phyloP scores from a whole-genome alignment of 2,329 filamentous ascomycete species.

The Penicillium verrucosum region DNA sequence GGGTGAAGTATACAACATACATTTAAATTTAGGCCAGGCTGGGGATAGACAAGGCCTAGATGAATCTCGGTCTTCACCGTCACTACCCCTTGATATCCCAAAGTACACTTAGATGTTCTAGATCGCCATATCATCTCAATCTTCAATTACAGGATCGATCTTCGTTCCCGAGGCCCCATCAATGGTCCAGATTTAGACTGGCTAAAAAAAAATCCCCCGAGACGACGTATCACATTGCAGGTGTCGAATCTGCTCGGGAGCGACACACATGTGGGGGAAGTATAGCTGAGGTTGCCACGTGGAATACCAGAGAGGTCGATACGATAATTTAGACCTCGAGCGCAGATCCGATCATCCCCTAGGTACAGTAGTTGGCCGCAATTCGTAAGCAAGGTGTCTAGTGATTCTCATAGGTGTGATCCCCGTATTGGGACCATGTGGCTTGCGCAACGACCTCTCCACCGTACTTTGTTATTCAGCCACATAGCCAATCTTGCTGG shows the following conservation, averaged over 20 bases:
- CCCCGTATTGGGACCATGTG: neutral
- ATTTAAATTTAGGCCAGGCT: neutral
- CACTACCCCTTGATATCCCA: neutral
- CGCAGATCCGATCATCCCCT: neutral
- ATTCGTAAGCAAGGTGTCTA: neutral
- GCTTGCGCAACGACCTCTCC: neutral
- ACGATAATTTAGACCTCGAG: neutral
- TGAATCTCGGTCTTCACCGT: neutral
- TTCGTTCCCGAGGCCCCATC: neutral
- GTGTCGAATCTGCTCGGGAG: neutral
- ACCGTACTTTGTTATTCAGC: neutral
- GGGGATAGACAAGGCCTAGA: constrained; percentile 1
- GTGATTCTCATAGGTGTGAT: neutral
- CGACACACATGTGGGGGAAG: constrained; percentile 5
- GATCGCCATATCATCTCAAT: neutral
- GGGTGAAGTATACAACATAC: neutral
- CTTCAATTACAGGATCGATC: neutral
- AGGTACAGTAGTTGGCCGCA: neutral
- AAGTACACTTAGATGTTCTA: neutral
- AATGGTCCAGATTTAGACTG: neutral
- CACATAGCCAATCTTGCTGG: neutral
- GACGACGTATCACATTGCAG: neutral
- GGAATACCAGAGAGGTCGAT: neutral
- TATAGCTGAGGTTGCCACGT: constrained; percentile 6
- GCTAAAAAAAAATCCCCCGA: neutral